These are phyloP conservation scores for Angomonas deanei DNA, from an alignment of 208 protist species.

Conservation along the genomic window DNA sequence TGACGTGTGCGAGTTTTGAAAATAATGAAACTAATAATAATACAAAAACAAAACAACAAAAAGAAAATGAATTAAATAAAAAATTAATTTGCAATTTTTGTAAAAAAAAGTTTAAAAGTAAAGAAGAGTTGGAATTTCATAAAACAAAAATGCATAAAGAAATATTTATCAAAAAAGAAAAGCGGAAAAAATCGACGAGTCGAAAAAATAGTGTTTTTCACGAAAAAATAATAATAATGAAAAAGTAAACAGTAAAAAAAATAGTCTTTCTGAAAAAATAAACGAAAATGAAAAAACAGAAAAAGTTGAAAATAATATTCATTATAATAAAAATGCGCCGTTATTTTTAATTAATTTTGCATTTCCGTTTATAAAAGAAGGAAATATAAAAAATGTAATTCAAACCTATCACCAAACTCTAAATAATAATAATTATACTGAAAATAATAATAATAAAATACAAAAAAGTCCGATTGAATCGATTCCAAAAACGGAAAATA, in stretches of 20 bases:
- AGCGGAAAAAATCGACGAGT: too few species aligned
- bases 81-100: not conserved
- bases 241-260: too few species aligned
- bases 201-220: too few species aligned
- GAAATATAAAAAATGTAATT: not conserved
- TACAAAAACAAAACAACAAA: not conserved
- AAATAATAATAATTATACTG: not conserved
- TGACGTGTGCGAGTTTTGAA: not conserved
- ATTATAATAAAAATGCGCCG: not conserved
- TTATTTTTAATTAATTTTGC: not conserved
- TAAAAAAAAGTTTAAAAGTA: not conserved
- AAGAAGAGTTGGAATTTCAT: not conserved
- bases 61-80: not conserved
- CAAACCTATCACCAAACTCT: not conserved
- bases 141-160: not conserved
- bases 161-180: not conserved
- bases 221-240: too few species aligned
- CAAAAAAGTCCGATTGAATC: not conserved
- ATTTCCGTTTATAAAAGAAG: not conserved
- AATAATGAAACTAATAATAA: not conserved
- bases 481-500: not conserved
- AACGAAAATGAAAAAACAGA: not conserved
- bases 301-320: not conserved
- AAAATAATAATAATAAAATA: not conserved
- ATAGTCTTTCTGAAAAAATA: too few species aligned